These are phyloP conservation scores for Suhomyces xylopsoci DNA, from an alignment of 805 yeast genomes.

Conservation along the genomic window DNA sequence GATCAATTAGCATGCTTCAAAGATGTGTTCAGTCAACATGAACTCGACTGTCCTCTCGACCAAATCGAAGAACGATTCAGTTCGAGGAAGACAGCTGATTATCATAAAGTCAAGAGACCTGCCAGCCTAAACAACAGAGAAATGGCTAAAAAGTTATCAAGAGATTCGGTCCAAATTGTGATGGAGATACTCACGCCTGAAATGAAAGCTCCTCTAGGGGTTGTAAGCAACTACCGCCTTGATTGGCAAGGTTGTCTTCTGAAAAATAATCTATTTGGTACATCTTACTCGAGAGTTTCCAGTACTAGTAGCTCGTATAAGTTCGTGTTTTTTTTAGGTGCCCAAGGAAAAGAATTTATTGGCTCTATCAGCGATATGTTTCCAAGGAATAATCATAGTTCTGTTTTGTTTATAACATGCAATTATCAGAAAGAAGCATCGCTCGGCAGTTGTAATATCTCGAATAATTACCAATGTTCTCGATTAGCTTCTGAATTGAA, in stretches of 20 bases:
- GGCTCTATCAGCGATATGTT: conserved; percentile 10
- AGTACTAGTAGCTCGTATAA: not conserved
- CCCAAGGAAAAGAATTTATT: conserved; percentile 31
- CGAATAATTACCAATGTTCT: conserved; percentile 17
- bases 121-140: not conserved
- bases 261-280: not conserved
- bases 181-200: not conserved
- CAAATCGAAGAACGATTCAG: not conserved
- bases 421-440: conserved; percentile 5
- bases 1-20: not conserved
- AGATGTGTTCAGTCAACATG: not conserved
- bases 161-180: not conserved
- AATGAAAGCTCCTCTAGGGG: not conserved
- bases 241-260: not conserved
- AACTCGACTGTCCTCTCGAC: not conserved
- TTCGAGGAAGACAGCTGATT: not conserved
- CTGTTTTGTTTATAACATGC: conserved; percentile 17
- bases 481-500: conserved; percentile 21
- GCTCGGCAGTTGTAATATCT: not conserved
- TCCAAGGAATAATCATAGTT: not conserved
- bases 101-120: not conserved
- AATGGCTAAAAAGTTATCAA: not conserved
- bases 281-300: not conserved
- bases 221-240: not conserved
- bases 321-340: conserved; percentile 25